Evolutionary conservation across 257 asterid species (phyloP).

Genomic region (Solanum tarijense): DNA sequence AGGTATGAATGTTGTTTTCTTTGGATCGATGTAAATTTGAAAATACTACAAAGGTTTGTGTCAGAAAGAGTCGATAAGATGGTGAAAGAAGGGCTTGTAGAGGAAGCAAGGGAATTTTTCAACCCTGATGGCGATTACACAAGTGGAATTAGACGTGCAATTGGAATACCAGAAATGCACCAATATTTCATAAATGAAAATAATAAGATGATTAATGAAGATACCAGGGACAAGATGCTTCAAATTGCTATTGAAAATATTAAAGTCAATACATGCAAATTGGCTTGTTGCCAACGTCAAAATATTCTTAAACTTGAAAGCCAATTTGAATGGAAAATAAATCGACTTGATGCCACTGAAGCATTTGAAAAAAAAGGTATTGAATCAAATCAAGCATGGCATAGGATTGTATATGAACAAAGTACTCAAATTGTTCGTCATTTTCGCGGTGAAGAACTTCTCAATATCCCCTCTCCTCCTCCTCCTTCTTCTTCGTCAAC

Average conservation of each 20-base stretch:
- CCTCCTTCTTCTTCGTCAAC: constrained; percentile 10
- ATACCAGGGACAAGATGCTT: constrained; percentile 6
- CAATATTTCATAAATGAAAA: constrained; percentile 21
- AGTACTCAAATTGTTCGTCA: constrained; percentile 33
- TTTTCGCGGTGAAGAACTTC: constrained; percentile 25
- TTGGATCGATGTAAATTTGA: constrained; percentile 55
- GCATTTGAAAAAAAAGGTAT: constrained; percentile 36
- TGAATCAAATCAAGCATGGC: constrained; percentile 55
- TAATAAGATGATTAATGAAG: not conserved
- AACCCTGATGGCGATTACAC: constrained; percentile 38
- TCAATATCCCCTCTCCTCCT: constrained; percentile 14
- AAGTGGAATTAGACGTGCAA: constrained; percentile 57
- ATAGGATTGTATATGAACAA: constrained; percentile 39
- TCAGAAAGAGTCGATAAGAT: constrained; percentile 58
- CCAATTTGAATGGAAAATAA: constrained; percentile 34
- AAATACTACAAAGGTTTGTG: constrained; percentile 35
- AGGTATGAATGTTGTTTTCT: constrained; percentile 50
- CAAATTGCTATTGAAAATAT: constrained; percentile 40
- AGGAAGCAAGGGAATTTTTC: constrained; percentile 46
- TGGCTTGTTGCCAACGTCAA: constrained; percentile 41
- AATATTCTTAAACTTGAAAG: constrained; percentile 45
- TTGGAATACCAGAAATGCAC: constrained; percentile 72
- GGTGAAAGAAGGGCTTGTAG: constrained; percentile 51
- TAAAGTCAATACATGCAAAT: constrained; percentile 42
- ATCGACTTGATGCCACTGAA: constrained; percentile 64